A percentile compares a stretch with the other conserved stretches of the same genome.
Evolutionary conservation across 345 rosid species (phyloP).

Genomic region (Lepidium aucheri): DNA sequence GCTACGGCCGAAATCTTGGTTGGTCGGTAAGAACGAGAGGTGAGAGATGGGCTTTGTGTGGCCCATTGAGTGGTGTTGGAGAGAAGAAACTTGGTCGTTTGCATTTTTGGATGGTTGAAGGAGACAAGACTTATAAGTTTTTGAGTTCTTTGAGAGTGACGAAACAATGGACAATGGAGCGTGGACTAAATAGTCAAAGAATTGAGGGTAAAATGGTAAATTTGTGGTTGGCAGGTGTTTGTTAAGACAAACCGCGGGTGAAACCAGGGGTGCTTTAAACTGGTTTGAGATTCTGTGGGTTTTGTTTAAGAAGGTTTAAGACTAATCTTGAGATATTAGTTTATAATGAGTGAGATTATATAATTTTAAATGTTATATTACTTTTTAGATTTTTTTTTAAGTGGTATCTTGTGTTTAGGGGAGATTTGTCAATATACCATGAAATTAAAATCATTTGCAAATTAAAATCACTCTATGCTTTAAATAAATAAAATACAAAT

Average conservation of each 20-base stretch:
- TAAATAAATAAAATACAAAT: too few relatives aligned
- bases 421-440: too few relatives aligned
- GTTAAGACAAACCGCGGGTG: not conserved
- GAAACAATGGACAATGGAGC: not conserved
- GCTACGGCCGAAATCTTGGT: slow-evolving; percentile 27
- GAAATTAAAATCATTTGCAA: too few relatives aligned
- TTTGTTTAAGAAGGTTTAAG: not conserved
- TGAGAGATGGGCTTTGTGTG: not conserved
- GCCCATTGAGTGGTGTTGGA: not conserved
- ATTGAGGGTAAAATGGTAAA: not conserved
- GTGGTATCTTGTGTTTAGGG: too few relatives aligned
- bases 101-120: not conserved
- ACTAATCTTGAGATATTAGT: too few relatives aligned
- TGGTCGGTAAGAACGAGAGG: not conserved
- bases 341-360: too few relatives aligned
- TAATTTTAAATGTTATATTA: too few relatives aligned
- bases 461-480: too few relatives aligned
- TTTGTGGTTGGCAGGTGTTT: not conserved
- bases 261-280: slow-evolving; percentile 14
- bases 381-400: too few relatives aligned
- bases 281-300: slow-evolving; percentile 17
- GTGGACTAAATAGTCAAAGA: not conserved
- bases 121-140: not conserved
- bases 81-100: not conserved
- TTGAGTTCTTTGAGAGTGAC: not conserved